Base-by-base conservation (phyloP, 306 rosid genomes). In the Acacia confusa region DNA sequence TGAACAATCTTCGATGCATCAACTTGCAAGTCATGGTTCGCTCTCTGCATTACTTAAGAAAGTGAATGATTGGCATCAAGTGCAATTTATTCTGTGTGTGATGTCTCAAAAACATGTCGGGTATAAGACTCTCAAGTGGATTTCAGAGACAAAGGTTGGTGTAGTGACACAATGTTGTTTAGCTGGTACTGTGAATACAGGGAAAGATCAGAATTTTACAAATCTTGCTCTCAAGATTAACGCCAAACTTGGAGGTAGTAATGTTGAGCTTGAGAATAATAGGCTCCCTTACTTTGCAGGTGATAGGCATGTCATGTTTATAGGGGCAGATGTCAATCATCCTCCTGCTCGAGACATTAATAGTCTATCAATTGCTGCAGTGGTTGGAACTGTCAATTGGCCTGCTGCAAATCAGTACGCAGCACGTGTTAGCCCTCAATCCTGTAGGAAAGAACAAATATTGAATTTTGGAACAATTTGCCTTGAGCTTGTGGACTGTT, bases 231-330 rank as follows among this genome's bases (percentile, higher is more conserved):
- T 90, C 38, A 93, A 93, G 89, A 88, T 93, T 76, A 93, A 91
- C 83, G 97, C 97, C 63, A 93, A 93, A 85, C 94, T 93, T 71
- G 97, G 97, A 74, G 97, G 97, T 67, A 91, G 97, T 67, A 93
- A 93, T 53, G 91, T 91, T 43, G 97, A 93, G 85, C 91, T 93
- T 40, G 79, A 22, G 79, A 81, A 85, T 24, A 77, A 2, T 44
- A 44, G 84, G 68, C 89, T 91, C 38, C 90, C 94, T 44, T 68
- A 58, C 34, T 81, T 88, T 85, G 83, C 72, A 44, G 85, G 81
- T n/a, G 81, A 82, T 28, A 88, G 84, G 28, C 88, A 90, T 85
- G 94, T 88, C 44, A 91, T 93, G 96, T 91, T 93, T 75, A 45
- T 91, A 13, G 97, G 97, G 71, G 97, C 97, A 68, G 96, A 93